A percentile compares a stretch with the other conserved stretches of the same genome.
Evolutionary conservation across 441 rosid species (phyloP).

Genomic region (Theobroma grandiflorum): DNA sequence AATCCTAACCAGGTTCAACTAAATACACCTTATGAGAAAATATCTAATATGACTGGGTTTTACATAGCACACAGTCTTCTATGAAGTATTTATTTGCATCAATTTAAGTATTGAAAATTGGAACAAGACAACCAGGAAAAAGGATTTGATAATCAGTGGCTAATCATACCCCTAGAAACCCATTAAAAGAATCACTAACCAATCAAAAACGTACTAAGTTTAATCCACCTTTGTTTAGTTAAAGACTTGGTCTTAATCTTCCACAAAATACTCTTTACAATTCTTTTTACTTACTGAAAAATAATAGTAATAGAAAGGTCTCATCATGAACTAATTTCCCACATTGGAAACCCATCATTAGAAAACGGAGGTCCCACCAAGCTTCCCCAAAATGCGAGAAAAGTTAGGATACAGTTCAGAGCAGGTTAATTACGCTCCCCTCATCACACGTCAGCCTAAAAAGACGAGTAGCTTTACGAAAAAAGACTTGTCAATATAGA

Average conservation of each 20-base stretch:
- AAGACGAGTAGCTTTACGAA: not conserved
- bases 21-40: not conserved
- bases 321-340: not conserved
- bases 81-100: too few species aligned
- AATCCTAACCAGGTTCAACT: not conserved
- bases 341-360: not conserved
- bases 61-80: too few species aligned
- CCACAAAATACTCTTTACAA: not conserved
- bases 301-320: not conserved
- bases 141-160: not conserved
- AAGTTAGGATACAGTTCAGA: not conserved
- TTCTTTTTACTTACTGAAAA: not conserved
- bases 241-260: not conserved
- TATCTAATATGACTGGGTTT: too few species aligned
- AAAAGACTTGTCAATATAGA: not conserved
- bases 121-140: too few species aligned
- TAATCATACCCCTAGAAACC: not conserved
- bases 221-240: not conserved
- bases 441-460: conserved; percentile 8
- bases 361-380: not conserved
- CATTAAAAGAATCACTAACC: not conserved
- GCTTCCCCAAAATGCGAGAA: not conserved
- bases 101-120: too few species aligned
- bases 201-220: not conserved
- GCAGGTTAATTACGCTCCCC: not conserved